A percentile compares a stretch with the other conserved stretches of the same genome.
Conservation (phyloP, 306 rosid species). For the Arachis stenosperma region DNA sequence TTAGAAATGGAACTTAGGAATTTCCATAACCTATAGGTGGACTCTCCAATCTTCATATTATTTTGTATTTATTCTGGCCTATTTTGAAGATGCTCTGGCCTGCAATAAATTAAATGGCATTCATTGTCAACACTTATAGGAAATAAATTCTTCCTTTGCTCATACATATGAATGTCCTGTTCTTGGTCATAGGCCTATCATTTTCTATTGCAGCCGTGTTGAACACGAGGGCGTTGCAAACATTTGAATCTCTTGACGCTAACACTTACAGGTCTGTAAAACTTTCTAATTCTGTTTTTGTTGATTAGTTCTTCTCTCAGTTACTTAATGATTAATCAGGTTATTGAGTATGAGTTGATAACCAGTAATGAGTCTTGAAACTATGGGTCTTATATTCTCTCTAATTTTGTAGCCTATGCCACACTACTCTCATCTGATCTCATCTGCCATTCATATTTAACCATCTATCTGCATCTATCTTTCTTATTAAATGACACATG, state of each 20-base stretch:
- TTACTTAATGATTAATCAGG: too few species aligned
- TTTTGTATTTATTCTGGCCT: background rate
- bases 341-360: background rate
- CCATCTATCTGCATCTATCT: too few species aligned
- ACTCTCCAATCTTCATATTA: background rate
- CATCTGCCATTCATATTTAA: too few species aligned
- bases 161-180: background rate
- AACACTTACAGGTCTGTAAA: constrained; percentile 78
- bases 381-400: too few species aligned
- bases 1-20: background rate
- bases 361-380: background rate
- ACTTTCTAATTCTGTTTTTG: constrained; percentile 20
- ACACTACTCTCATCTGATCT: too few species aligned
- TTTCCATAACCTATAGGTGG: background rate
- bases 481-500: too few species aligned
- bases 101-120: background rate
- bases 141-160: background rate
- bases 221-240: constrained; percentile 69
- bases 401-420: too few species aligned
- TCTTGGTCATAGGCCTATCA: background rate
- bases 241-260: constrained; percentile 62
- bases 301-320: constrained; percentile 7
- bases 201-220: constrained; percentile 65
- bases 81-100: background rate
- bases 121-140: background rate